Conservation (phyloP, 2,329 filamentous ascomycete species). For the Leptographium galeiforme region DNA sequence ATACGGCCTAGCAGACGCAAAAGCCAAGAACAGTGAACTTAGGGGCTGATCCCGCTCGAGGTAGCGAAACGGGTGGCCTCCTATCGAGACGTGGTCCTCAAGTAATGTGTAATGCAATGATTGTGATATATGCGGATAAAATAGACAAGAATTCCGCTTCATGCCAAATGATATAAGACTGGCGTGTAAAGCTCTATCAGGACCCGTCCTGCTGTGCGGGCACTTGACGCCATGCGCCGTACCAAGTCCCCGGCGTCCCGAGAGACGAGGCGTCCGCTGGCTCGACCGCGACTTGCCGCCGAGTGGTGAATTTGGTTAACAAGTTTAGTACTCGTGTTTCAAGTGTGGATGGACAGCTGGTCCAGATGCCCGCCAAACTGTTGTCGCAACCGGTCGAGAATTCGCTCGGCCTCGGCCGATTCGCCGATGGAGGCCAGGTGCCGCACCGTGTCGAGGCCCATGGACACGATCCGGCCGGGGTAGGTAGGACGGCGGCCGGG, state of each 20-base stretch:
- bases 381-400: conserved; percentile 16
- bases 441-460: conserved; percentile 34
- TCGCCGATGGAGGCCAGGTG: conserved; percentile 27
- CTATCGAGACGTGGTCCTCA: no score
- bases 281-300: no score
- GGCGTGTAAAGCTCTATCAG: no score
- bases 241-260: no score
- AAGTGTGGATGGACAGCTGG: conserved; percentile 6
- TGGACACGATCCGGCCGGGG: conserved; percentile 19
- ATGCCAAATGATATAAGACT: no score
- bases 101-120: conserved; percentile 70
- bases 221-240: no score
- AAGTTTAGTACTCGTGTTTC: background rate
- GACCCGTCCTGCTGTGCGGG: no score
- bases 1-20: conserved; percentile 36
- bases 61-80: conserved; percentile 54
- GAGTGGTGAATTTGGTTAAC: background rate
- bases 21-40: conserved; percentile 35
- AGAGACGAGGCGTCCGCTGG: no score
- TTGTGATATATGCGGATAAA: conserved; percentile 32
- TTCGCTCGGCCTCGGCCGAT: conserved; percentile 25
- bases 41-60: conserved; percentile 58
- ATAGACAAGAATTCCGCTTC: background rate
- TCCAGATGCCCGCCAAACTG: conserved; percentile 10
- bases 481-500: conserved; percentile 13